Evolutionary conservation across 73 alveolate genomes (phyloP).

Genomic region (Symbiodinium natans): DNA sequence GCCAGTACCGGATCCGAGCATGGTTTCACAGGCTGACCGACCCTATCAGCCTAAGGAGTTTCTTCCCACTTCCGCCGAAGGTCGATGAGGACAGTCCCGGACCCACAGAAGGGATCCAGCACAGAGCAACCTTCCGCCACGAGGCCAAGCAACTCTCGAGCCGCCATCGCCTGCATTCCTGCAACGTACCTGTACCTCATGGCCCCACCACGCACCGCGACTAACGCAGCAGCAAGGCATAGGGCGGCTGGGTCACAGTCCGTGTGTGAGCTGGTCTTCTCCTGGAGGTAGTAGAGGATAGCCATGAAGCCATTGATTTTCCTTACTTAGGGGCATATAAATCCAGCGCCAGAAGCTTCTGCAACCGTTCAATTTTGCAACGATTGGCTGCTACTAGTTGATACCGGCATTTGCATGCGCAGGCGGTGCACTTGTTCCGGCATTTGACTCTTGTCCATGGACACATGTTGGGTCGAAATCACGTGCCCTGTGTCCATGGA

Average conservation of each 20-base stretch:
- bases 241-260: constrained; percentile 8
- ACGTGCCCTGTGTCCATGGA: too few species aligned
- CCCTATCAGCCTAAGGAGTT: background rate
- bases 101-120: constrained; percentile 64
- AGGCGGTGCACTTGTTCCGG: too few species aligned
- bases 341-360: too few species aligned
- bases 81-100: constrained; percentile 54
- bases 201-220: too few species aligned
- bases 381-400: too few species aligned
- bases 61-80: background rate
- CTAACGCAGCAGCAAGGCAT: too few species aligned
- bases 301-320: constrained; percentile 49
- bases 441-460: too few species aligned
- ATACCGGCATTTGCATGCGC: too few species aligned
- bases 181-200: constrained; percentile 57
- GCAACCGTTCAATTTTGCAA: too few species aligned
- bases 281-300: constrained; percentile 57
- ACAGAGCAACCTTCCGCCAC: background rate
- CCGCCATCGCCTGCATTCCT: constrained; percentile 71
- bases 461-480: too few species aligned
- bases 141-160: constrained; percentile 18
- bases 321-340: background rate
- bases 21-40: background rate
- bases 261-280: constrained; percentile 60
- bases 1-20: background rate